These are phyloP conservation scores for Omphalea diandra DNA, from an alignment of 441 rosid species.

Conservation along the genomic window DNA sequence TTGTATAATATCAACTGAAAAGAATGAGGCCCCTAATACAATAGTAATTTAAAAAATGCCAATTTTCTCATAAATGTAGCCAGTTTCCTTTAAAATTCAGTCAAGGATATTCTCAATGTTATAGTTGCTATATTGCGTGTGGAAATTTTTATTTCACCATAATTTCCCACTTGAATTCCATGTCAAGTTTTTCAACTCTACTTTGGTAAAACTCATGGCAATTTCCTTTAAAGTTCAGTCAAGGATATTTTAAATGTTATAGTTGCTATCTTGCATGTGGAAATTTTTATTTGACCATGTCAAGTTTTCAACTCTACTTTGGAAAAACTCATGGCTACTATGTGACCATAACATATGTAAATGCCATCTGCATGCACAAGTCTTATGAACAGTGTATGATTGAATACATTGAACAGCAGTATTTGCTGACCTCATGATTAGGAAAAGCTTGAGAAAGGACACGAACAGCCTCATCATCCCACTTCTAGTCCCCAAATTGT, in stretches of 20 bases:
- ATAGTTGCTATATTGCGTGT: background rate
- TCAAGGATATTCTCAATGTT: background rate
- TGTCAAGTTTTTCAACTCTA: background rate
- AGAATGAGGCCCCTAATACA: background rate
- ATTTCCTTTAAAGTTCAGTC: too few species aligned
- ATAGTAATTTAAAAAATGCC: background rate
- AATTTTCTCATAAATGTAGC: too few species aligned
- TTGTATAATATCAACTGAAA: background rate
- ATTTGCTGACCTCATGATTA: constrained; percentile 49
- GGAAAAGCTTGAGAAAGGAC: constrained; percentile 76
- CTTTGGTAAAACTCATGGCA: too few species aligned
- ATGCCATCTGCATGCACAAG: background rate
- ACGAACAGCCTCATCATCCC: constrained; percentile 76
- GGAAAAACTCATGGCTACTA: background rate
- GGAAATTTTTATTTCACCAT: background rate
- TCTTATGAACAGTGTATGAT: background rate
- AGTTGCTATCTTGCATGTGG: background rate
- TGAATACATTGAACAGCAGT: background rate
- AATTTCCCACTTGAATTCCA: background rate
- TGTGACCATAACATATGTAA: background rate
- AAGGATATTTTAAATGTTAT: background rate
- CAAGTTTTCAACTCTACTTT: too few species aligned
- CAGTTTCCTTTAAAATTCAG: too few species aligned
- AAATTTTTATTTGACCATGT: too few species aligned
- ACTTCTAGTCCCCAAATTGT: constrained; percentile 74